Conservation (phyloP, 139 green algal genomes). For the Tetraselmis chui region DNA sequence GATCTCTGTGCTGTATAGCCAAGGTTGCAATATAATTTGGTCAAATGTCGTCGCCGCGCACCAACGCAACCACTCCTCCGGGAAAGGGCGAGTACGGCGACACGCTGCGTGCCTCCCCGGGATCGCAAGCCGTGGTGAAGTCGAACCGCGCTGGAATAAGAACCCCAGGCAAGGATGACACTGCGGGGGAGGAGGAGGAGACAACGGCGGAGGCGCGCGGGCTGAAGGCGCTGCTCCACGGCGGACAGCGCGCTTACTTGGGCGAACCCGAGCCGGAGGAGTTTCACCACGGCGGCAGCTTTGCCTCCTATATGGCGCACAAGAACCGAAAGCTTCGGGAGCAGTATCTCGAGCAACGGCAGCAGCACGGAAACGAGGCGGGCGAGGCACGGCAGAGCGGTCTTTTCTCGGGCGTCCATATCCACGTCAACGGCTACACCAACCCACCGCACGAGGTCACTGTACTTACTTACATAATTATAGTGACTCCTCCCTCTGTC, state of each 20-base stretch:
- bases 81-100: too few relatives aligned
- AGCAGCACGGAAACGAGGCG: conserved; percentile 21
- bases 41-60: too few relatives aligned
- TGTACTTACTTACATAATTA: not conserved
- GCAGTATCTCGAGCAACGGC: conserved; percentile 39
- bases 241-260: not conserved
- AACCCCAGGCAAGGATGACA: not conserved
- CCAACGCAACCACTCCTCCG: too few relatives aligned
- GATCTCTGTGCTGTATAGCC: too few relatives aligned
- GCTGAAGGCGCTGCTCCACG: conserved; percentile 3
- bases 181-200: not conserved
- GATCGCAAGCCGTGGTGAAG: too few relatives aligned
- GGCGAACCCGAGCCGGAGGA: conserved; percentile 9
- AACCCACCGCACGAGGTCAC: conserved; percentile 48
- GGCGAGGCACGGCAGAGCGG: conserved; percentile 9
- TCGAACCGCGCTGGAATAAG: too few relatives aligned
- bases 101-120: too few relatives aligned
- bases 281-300: conserved; percentile 37
- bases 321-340: conserved; percentile 69
- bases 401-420: conserved; percentile 75
- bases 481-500: not conserved
- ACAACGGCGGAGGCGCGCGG: too few relatives aligned
- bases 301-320: conserved; percentile 39
- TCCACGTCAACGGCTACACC: conserved; percentile 87
- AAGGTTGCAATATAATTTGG: too few relatives aligned